Evolutionary conservation across 2,329 filamentous ascomycete species (phyloP).

Genomic region (Parastagonospora nodorum): DNA sequence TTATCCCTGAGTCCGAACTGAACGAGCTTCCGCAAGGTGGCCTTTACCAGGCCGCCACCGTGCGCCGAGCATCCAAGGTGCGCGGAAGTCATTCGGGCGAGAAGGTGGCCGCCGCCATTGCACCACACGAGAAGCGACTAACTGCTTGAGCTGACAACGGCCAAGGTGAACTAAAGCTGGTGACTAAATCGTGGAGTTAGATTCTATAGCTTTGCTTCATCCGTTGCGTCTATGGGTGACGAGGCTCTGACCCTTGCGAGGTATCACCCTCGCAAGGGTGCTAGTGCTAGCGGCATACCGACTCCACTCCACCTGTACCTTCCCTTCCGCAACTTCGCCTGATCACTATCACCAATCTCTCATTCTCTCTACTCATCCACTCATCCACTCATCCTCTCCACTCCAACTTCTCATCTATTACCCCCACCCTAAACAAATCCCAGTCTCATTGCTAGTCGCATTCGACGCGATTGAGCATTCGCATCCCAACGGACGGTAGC

Average conservation of each 20-base stretch:
- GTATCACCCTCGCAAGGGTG: constrained; percentile 7
- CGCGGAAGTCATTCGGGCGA: not conserved
- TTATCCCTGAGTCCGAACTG: constrained; percentile 15
- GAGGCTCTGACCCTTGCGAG: constrained; percentile 18
- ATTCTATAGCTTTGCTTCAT: not conserved
- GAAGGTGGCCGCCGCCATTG: not conserved
- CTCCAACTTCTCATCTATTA: not conserved
- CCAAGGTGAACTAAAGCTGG: constrained; percentile 1
- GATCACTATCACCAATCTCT: constrained; percentile 13
- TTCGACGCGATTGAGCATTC: constrained; percentile 4
- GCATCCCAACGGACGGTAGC: not conserved
- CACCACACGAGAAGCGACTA: not conserved
- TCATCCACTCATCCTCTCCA: not conserved
- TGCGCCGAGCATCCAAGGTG: constrained; percentile 16
- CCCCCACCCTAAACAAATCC: not conserved
- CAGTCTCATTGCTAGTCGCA: not conserved
- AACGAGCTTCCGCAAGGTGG: constrained; percentile 22
- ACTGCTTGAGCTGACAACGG: not conserved
- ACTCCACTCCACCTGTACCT: constrained; percentile 31
- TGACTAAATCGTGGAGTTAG: not conserved
- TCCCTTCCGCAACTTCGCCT: constrained; percentile 21
- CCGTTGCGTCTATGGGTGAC: constrained; percentile 5
- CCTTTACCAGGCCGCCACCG: constrained; percentile 19
- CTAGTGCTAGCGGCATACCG: constrained; percentile 22
- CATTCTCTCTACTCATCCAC: too few species aligned